Base-by-base conservation (phyloP, 331 rosid genomes). In the Erythrophleum ivorense region DNA sequence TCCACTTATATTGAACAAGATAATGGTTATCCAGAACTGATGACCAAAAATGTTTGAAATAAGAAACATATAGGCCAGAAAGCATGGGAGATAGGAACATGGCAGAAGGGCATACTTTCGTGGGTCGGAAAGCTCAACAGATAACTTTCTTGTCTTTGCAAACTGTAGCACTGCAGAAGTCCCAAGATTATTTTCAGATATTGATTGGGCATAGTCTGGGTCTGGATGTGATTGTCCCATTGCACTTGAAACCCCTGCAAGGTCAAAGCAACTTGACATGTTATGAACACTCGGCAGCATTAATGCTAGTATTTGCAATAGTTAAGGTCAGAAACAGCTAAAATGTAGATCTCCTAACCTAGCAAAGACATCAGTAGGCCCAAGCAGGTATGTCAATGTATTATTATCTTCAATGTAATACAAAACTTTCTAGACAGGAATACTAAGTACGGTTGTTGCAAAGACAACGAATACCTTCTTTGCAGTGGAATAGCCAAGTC, bases 111-210 rank as follows among this genome's bases (percentile, higher is more conserved):
- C 90, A 85, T 89, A 94, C 98, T 89, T 88, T 82, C 95, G 89
- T 43, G 95, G 86, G 76, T 94, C 97, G 34, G 97, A 86, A 66
- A 87, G 95, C 76, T 94, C 97, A 19, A 89, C 63, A 12, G 98
- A 91, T 68, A 91, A 83, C 86, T 91, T 94, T 80, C 97, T 91
- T 13, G 95, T 89, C 92, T 91, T 94, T 48, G 92, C 94, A 34
- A 90, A 94, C 73, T 83, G 92, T 48, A 91, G 88, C 85, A 84
- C 75, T 6, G 92, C 82, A 62, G 94, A 70, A 21, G 93, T 81
- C 21, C 87, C 91, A 71, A 82, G 62, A 90, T 84, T 87, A 83
- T 78, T 84, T 77, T 90, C 97, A 46, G 92, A 78, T 63, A 82
- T 33, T 73, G 91, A 86, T 74, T 85, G 97, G 72, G 81, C 70